Evolutionary conservation across 306 rosid genomes (phyloP).

Genomic region (Cicer arietinum): DNA sequence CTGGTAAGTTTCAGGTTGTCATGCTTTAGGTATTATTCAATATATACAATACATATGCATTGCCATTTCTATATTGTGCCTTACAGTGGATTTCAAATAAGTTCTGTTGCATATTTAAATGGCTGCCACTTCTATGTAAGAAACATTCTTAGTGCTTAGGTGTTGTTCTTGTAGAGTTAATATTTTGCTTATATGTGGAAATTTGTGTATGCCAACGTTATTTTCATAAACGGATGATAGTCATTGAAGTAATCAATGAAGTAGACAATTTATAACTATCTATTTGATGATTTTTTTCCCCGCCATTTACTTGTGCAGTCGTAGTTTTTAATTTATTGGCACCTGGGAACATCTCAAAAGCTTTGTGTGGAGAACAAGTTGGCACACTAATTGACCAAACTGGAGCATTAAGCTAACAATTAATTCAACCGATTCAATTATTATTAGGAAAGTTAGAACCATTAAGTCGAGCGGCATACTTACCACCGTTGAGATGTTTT

Average conservation of each 20-base stretch:
- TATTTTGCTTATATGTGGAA: conserved; percentile 17
- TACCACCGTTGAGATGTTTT: conserved; percentile 35
- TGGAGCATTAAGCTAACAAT: conserved; percentile 59
- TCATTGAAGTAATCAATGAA: conserved; percentile 17
- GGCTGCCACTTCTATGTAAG: conserved; percentile 9
- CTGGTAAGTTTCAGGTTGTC: conserved; percentile 59
- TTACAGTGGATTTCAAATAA: conserved; percentile 16
- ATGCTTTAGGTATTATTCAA: conserved; percentile 20
- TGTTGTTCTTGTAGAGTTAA: conserved; percentile 29
- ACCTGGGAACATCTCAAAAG: conserved; percentile 76
- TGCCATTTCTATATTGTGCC: background rate
- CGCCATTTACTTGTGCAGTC: conserved; percentile 49
- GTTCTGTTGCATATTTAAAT: conserved; percentile 9
- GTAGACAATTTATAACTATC: conserved; percentile 21
- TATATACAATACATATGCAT: conserved; percentile 22
- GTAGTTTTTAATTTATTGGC: conserved; percentile 69
- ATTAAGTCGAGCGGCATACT: conserved; percentile 23
- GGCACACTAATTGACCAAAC: conserved; percentile 69
- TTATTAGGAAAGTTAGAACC: conserved; percentile 32
- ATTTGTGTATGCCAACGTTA: conserved; percentile 11
- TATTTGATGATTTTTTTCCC: conserved; percentile 11
- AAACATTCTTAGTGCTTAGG: conserved; percentile 12
- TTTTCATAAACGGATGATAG: conserved; percentile 12
- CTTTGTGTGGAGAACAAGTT: conserved; percentile 73
- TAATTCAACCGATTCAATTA: conserved; percentile 44